A percentile compares a stretch with the other conserved stretches of the same genome.
phyloP scores from a whole-genome alignment of 495 filamentous ascomycete species.

The Hypoxylon fuscum region DNA sequence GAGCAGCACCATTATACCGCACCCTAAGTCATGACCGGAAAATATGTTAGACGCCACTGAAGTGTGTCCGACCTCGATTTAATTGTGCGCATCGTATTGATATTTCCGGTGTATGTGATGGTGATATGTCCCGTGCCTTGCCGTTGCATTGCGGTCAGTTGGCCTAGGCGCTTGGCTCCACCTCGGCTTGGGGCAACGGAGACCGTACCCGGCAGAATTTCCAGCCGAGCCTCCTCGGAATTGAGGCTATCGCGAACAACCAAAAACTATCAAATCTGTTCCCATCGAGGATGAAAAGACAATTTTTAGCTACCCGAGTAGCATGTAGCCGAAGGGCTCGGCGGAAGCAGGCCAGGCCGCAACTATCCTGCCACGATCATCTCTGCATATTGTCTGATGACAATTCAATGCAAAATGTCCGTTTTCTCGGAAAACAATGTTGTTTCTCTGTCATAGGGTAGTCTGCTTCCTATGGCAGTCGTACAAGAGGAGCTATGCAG shows the following conservation, averaged over 20 bases:
- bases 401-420: slow-evolving; percentile 13
- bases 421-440: slow-evolving; percentile 1
- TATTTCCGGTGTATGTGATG: slow-evolving; percentile 14
- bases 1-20: slow-evolving; percentile 4
- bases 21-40: slow-evolving; percentile 17
- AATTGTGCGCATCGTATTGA: slow-evolving; percentile 31
- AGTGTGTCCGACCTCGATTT: slow-evolving; percentile 22
- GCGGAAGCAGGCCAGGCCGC: slow-evolving; percentile 3
- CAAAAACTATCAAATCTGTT: slow-evolving; percentile 19
- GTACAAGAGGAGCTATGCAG: slow-evolving; percentile 14
- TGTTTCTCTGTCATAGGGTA: slow-evolving; percentile 4
- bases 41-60: slow-evolving; percentile 2
- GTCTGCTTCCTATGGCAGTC: slow-evolving; percentile 4
- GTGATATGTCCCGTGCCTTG: slow-evolving; percentile 28
- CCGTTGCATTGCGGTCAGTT: slow-evolving; percentile 37
- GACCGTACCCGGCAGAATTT: slow-evolving; percentile 36
- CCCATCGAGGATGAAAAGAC: slow-evolving; percentile 8
- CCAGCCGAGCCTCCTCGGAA: slow-evolving; percentile 20
- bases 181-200: slow-evolving; percentile 34
- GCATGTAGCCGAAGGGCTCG: neutral
- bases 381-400: slow-evolving; percentile 7
- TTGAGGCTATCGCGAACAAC: slow-evolving; percentile 34
- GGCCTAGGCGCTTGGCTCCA: slow-evolving; percentile 35
- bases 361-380: slow-evolving; percentile 7
- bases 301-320: slow-evolving; percentile 15